A percentile compares a stretch with the other conserved stretches of the same genome.
Conservation (phyloP, 495 filamentous ascomycete species). For the Durotheca rogersii region DNA sequence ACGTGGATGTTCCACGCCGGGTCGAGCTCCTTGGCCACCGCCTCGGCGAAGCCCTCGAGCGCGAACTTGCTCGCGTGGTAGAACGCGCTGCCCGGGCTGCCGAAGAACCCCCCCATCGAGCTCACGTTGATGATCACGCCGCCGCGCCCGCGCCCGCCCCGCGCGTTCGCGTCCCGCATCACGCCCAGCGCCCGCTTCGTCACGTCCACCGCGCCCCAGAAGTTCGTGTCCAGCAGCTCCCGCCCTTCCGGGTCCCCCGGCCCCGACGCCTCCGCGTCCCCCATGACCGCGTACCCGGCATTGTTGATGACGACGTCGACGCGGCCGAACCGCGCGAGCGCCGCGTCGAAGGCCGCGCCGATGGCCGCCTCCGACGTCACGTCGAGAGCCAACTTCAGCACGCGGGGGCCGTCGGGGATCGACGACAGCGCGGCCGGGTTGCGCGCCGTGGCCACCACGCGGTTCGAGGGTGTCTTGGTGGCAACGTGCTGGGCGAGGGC, state of each 20-base stretch:
- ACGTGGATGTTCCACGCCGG: constrained; percentile 57
- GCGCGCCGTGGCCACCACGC: constrained; percentile 52
- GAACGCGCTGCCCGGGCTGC: constrained; percentile 49
- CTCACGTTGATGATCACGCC: constrained; percentile 56
- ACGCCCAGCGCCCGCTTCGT: constrained; percentile 48
- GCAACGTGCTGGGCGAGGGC: constrained; percentile 40
- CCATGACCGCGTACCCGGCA: constrained; percentile 52
- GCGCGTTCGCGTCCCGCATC: constrained; percentile 46
- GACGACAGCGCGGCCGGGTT: constrained; percentile 41
- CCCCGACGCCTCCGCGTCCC: constrained; percentile 48
- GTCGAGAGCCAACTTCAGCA: constrained; percentile 51
- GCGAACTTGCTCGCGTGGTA: constrained; percentile 60
- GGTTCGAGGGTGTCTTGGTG: constrained; percentile 32
- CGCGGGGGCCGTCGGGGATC: constrained; percentile 41
- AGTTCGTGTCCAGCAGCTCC: constrained; percentile 52
- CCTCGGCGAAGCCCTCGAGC: constrained; percentile 58
- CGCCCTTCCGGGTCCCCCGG: constrained; percentile 39
- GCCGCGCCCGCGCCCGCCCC: constrained; percentile 39
- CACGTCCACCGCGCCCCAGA: constrained; percentile 51
- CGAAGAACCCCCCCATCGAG: constrained; percentile 52
- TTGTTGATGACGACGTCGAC: constrained; percentile 63
- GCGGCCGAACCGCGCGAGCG: constrained; percentile 42
- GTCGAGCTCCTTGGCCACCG: constrained; percentile 51
- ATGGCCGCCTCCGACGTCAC: constrained; percentile 45
- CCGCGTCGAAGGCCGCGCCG: constrained; percentile 41